These are phyloP conservation scores for Pythium vanterpoolii DNA, from an alignment of 352 stramenopile genomes.

Conservation along the genomic window DNA sequence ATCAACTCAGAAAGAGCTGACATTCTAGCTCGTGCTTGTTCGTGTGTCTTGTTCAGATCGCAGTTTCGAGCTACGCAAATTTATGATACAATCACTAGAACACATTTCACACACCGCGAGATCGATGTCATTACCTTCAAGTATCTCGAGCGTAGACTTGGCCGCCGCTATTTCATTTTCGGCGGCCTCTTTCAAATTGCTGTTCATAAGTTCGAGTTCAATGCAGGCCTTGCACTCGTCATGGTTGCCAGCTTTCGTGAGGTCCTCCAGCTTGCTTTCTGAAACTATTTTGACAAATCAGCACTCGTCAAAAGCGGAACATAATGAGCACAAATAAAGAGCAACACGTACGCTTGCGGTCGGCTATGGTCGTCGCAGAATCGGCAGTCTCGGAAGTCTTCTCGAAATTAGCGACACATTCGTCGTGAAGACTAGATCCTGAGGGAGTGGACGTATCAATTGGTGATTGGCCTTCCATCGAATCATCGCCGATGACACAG, in stretches of 20 bases:
- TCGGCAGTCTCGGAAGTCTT: constrained; percentile 2
- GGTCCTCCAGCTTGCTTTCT: neutral
- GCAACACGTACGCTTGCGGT: neutral
- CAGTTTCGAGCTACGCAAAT: neutral
- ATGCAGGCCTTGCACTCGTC: constrained; percentile 3
- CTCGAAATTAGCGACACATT: neutral
- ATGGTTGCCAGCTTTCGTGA: neutral
- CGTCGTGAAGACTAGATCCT: neutral
- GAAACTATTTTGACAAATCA: neutral
- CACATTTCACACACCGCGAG: neutral
- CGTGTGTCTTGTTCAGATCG: neutral
- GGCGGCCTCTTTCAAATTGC: neutral
- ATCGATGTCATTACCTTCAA: neutral
- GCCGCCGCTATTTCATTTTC: neutral
- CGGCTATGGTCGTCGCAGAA: neutral
- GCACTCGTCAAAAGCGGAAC: neutral
- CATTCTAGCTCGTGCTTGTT: neutral
- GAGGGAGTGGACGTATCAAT: neutral
- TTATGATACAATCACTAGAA: neutral
- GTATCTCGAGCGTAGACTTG: neutral
- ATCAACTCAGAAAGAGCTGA: neutral
- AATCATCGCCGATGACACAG: neutral
- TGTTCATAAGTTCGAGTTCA: neutral
- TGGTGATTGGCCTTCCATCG: neutral
- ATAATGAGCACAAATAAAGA: neutral